Evolutionary conservation across 805 yeast genomes (phyloP), one percentile per base, ranked within the genome.

Genomic region (Starmerella bacillaris): DNA sequence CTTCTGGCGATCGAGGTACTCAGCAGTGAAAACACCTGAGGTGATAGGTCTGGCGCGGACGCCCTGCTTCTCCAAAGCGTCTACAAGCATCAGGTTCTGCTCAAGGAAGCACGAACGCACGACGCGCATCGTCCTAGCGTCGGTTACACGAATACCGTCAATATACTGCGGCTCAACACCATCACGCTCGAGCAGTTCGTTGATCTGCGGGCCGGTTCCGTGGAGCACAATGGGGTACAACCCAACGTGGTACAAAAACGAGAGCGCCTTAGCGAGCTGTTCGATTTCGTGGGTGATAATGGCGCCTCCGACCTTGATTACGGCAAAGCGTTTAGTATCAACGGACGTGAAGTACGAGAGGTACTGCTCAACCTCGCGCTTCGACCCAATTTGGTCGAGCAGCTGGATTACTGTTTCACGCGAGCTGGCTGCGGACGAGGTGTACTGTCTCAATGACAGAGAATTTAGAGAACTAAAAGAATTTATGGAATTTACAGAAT

Each of bases 131-230:
- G 98, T 89, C 46, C 76, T 72, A 38, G 78, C 75, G 56, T 89
- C 92, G 18, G 99, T 89, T 55, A 89, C 80, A 53, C 99, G 72
- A 50, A 89, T 89, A 6, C 99, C 99, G 53, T 89, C 96, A 41
- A 75, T 77, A 56, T 89, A 89, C 45, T 79, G 82, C 4, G 99
- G 96, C 56, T 79, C 95, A 21, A 89, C 80, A 27, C 94, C 94
- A 57, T 80, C 92, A 34, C 74, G 74, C 58, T 89, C 98, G 40
- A 89, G 67, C 47, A 83, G 70, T 51, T 78, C 92, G 55, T 89
- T 89, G 61, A 89, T 89, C 60, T 89, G 99, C 5, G 99, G 99
- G 15, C 99, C 99, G 1, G 98, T 89, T 20, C 99, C 99, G 54
- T 89, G 99, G 39, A 89, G 67, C 7, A 89, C 93, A 42, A 89